These are phyloP conservation scores for Keqinozyma sinolaborantium DNA, from an alignment of 1,139 yeast species.

Conservation along the genomic window DNA sequence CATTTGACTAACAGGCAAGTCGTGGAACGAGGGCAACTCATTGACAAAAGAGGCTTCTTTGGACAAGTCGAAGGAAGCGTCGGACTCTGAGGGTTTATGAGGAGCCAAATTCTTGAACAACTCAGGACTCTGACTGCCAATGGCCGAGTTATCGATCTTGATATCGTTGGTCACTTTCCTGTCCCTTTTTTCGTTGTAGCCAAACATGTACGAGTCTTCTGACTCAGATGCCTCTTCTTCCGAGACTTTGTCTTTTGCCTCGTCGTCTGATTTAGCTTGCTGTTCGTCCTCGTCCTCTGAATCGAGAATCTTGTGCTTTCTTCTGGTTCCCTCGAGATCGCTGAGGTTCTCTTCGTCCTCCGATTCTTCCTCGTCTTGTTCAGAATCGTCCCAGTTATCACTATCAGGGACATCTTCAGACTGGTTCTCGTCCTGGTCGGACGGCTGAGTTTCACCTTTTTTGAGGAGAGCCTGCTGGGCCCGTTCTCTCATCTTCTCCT, in stretches of 20 bases:
- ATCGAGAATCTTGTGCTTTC: constrained; percentile 9
- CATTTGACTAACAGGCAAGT: constrained; percentile 8
- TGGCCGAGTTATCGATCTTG: neutral
- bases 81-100: constrained; percentile 3
- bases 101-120: constrained; percentile 32
- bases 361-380: constrained; percentile 14
- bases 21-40: constrained; percentile 20
- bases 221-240: constrained; percentile 8
- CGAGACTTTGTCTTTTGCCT: constrained; percentile 12
- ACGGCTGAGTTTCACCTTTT: constrained; percentile 10
- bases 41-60: constrained; percentile 1
- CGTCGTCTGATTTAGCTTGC: constrained; percentile 6
- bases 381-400: constrained; percentile 8
- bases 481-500: constrained; percentile 42
- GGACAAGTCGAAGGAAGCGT: neutral
- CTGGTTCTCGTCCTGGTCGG: constrained; percentile 15
- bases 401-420: constrained; percentile 15
- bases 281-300: constrained; percentile 14
- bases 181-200: constrained; percentile 13
- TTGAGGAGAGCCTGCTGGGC: constrained; percentile 30
- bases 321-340: constrained; percentile 14
- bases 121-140: constrained; percentile 7
- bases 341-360: constrained; percentile 12
- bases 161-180: neutral
- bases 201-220: constrained; percentile 39